Evolutionary conservation across 768 basidiomycete species (phyloP).

Genomic region (Tephrocybe rancida): DNA sequence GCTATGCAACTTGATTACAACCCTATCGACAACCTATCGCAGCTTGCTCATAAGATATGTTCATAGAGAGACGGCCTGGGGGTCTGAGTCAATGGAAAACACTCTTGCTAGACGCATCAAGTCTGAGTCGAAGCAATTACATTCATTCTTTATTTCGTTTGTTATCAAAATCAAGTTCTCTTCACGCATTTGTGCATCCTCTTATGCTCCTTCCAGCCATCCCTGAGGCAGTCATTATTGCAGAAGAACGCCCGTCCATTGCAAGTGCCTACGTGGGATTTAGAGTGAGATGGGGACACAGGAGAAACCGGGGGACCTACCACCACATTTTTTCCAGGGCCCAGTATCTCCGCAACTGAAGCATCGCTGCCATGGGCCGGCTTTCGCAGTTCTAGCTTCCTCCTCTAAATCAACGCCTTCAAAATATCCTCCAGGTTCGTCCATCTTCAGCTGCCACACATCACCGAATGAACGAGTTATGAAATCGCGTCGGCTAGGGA

Average conservation of each 20-base stretch:
- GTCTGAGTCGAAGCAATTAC: no score
- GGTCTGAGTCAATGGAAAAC: no score
- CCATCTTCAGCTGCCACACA: slow-evolving; percentile 39
- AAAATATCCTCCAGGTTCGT: slow-evolving; percentile 36
- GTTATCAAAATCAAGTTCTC: slow-evolving; percentile 13
- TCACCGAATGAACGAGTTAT: slow-evolving; percentile 35
- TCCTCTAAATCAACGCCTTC: slow-evolving; percentile 37
- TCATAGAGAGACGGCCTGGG: no score
- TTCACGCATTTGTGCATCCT: slow-evolving; percentile 24
- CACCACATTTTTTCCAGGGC: slow-evolving; percentile 41
- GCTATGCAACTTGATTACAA: no score
- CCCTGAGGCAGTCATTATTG: slow-evolving; percentile 25
- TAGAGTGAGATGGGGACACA: no score
- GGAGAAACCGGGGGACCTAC: slow-evolving; percentile 19
- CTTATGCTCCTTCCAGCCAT: slow-evolving; percentile 35
- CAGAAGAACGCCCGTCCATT: slow-evolving; percentile 30
- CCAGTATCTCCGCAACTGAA: slow-evolving; percentile 39
- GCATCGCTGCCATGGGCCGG: slow-evolving; percentile 43
- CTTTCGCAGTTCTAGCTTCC: slow-evolving; percentile 33
- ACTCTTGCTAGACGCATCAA: no score
- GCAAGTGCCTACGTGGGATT: slow-evolving; percentile 14
- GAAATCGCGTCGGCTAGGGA: slow-evolving; percentile 27
- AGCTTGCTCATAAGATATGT: no score
- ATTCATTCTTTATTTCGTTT: no score
- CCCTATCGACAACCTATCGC: no score